Conservation (phyloP, 345 rosid species). For the Mangifera indica region DNA sequence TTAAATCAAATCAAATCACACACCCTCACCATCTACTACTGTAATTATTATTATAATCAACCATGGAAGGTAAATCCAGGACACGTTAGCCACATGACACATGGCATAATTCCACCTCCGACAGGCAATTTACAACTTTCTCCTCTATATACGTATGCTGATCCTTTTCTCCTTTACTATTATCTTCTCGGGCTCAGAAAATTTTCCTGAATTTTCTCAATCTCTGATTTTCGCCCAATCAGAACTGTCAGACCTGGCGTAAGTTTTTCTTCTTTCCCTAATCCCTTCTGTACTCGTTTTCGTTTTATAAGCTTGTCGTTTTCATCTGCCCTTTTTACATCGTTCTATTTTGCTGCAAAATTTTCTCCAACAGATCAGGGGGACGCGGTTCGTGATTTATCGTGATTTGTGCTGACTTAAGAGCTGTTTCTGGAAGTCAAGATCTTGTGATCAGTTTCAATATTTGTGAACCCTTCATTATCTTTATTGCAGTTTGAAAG, state of each 20-base stretch:
- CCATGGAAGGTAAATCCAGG: not conserved
- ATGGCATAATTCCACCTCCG: constrained; percentile 49
- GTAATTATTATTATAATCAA: no score
- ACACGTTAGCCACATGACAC: constrained; percentile 18
- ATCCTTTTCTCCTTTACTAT: constrained; percentile 23
- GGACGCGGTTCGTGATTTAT: not conserved
- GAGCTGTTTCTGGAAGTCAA: not conserved
- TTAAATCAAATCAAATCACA: no score
- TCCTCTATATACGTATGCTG: constrained; percentile 30
- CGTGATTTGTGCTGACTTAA: constrained; percentile 8
- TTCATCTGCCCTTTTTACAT: not conserved
- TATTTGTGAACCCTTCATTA: not conserved
- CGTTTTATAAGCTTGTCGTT: not conserved
- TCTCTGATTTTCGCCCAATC: not conserved
- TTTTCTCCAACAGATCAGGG: constrained; percentile 16
- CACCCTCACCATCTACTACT: not conserved
- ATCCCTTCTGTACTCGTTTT: not conserved
- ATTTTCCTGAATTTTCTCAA: not conserved
- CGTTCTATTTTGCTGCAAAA: constrained; percentile 1
- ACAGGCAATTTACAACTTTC: constrained; percentile 46
- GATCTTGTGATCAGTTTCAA: not conserved
- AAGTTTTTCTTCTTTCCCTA: constrained; percentile 8
- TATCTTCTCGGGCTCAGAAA: not conserved
- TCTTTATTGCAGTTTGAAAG: not conserved
- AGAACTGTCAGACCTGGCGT: not conserved